phyloP scores from a whole-genome alignment of 2,329 filamentous ascomycete species.

The Akanthomyces uredinophilus region DNA sequence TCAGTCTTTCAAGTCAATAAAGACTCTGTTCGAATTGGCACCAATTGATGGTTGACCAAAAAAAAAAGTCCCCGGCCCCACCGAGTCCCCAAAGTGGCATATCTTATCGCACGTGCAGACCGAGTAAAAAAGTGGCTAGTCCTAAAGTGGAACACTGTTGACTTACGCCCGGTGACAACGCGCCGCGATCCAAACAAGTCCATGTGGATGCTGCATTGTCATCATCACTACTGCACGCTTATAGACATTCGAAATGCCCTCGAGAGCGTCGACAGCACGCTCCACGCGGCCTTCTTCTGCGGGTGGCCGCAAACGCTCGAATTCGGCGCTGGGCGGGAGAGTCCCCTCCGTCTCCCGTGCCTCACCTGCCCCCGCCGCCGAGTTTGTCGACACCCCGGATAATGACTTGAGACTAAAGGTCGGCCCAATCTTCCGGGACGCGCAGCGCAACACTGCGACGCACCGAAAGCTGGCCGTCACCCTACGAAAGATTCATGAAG shows the following conservation, averaged over 20 bases:
- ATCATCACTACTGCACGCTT: background rate
- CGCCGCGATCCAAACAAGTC: slow-evolving; percentile 15
- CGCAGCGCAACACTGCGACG: slow-evolving; percentile 82
- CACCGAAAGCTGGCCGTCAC: slow-evolving; percentile 87
- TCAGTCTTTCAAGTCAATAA: background rate
- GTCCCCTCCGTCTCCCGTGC: slow-evolving; percentile 43
- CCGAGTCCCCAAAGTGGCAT: slow-evolving; percentile 2
- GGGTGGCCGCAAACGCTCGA: slow-evolving; percentile 36
- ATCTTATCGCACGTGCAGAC: slow-evolving; percentile 32
- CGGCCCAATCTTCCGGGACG: slow-evolving; percentile 68
- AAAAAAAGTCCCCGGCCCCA: slow-evolving; percentile 22
- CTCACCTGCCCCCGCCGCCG: slow-evolving; percentile 58
- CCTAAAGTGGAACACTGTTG: slow-evolving; percentile 30
- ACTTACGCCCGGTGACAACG: slow-evolving; percentile 18
- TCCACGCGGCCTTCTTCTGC: slow-evolving; percentile 41
- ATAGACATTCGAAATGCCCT: slow-evolving; percentile 40
- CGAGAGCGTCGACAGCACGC: slow-evolving; percentile 39
- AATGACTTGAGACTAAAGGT: slow-evolving; percentile 70
- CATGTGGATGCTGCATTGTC: background rate
- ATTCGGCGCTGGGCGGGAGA: slow-evolving; percentile 34
- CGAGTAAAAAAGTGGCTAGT: slow-evolving; percentile 19
- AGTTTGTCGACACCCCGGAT: slow-evolving; percentile 68
- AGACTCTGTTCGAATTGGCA: background rate
- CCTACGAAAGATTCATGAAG: slow-evolving; percentile 84
- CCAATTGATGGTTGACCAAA: slow-evolving; percentile 5